phyloP scores from a whole-genome alignment of 768 basidiomycete species.

The Pleurotus salmoneostramineus region DNA sequence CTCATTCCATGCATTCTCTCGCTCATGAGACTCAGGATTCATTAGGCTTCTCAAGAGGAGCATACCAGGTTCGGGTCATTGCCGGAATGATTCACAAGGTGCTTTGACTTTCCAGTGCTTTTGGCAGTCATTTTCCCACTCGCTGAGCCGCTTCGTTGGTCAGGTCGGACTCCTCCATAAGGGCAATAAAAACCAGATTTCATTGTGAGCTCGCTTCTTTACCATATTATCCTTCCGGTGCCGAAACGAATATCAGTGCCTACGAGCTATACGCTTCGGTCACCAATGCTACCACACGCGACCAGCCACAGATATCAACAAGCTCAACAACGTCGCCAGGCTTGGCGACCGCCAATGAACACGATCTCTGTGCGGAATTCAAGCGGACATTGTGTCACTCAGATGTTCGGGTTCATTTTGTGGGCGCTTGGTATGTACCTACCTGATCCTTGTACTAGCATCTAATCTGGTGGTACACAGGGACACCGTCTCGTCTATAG shows the following conservation, averaged over 20 bases:
- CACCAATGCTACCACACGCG: background rate
- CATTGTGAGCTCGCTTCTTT: background rate
- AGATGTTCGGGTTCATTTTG: conserved; percentile 30
- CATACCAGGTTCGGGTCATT: conserved; percentile 40
- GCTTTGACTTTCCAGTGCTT: background rate
- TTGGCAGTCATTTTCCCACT: background rate
- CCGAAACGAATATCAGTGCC: background rate
- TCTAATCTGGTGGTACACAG: conserved; percentile 15
- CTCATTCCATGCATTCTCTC: background rate
- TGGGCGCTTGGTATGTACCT: conserved; percentile 30
- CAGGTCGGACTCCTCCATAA: conserved; percentile 12
- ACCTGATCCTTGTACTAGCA: background rate
- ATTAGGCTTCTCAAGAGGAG: conserved; percentile 42
- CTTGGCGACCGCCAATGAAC: too few relatives aligned
- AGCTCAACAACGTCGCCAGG: too few relatives aligned
- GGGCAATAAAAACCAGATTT: conserved; percentile 1
- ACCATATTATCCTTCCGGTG: background rate
- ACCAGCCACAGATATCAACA: background rate
- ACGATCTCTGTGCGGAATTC: conserved; percentile 12
- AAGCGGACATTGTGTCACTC: background rate
- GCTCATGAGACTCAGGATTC: background rate
- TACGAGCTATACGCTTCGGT: background rate
- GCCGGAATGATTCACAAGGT: conserved; percentile 42
- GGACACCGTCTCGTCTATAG: conserved; percentile 43
- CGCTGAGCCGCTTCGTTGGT: background rate